These are phyloP conservation scores for Neocatenulostroma microsporum DNA, from an alignment of 2,329 filamentous ascomycete species.

Conservation along the genomic window DNA sequence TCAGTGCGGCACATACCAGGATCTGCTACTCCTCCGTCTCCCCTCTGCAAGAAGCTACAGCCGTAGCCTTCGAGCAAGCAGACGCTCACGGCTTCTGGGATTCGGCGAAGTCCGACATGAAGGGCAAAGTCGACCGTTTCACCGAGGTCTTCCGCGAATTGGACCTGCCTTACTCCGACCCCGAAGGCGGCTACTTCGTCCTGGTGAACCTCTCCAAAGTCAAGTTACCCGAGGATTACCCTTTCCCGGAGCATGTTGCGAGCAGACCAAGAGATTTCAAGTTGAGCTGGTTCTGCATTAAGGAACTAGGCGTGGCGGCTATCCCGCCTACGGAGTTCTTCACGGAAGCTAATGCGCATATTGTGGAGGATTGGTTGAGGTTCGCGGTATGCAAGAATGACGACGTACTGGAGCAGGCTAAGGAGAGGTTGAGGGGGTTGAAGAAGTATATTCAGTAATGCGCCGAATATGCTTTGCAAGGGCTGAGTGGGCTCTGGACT, in stretches of 20 bases:
- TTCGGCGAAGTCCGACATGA: conserved; percentile 75
- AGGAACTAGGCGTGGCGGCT: conserved; percentile 88
- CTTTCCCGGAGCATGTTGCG: conserved; percentile 83
- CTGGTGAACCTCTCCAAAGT: conserved; percentile 89
- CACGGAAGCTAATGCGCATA: conserved; percentile 69
- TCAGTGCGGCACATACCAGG: conserved; percentile 83
- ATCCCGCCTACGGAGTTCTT: conserved; percentile 98
- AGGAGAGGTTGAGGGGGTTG: conserved; percentile 42
- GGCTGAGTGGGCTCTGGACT: too few relatives aligned
- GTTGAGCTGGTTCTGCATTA: conserved; percentile 92
- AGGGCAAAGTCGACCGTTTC: conserved; percentile 77
- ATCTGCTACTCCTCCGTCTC: conserved; percentile 95
- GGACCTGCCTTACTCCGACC: conserved; percentile 64
- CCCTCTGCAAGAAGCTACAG: conserved; percentile 87
- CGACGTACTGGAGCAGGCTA: conserved; percentile 53
- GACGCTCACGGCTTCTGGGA: conserved; percentile 84
- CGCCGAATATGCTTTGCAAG: too few relatives aligned
- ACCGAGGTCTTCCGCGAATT: conserved; percentile 54
- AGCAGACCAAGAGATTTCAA: conserved; percentile 86
- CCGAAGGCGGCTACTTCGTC: conserved; percentile 96
- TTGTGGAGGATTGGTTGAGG: conserved; percentile 83
- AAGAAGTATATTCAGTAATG: conserved; percentile 42
- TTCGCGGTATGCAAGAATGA: conserved; percentile 98
- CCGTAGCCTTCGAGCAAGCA: conserved; percentile 88
- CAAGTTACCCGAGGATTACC: conserved; percentile 71